These are phyloP conservation scores for Aspergillus niger DNA, from an alignment of 2,329 filamentous ascomycete genomes.

Conservation along the genomic window DNA sequence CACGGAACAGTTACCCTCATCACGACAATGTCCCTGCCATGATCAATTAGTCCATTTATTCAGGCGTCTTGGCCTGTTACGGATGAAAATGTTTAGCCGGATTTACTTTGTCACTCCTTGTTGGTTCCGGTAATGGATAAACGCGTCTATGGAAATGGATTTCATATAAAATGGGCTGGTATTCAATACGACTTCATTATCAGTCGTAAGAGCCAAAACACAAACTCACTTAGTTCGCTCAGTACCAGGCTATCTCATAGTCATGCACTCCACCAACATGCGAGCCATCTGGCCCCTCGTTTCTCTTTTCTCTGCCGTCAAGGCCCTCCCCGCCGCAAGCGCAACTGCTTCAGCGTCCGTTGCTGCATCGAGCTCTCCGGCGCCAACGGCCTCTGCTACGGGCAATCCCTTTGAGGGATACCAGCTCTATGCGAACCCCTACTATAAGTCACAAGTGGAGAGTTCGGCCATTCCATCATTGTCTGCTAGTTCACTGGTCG, in stretches of 20 bases:
- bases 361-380: constrained; percentile 19
- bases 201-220: too few species aligned
- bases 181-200: not conserved
- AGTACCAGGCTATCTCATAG: not conserved
- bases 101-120: constrained; percentile 12
- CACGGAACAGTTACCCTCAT: not conserved
- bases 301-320: constrained; percentile 21
- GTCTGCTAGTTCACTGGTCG: constrained; percentile 53
- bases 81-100: not conserved
- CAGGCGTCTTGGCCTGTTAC: not conserved
- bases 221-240: too few species aligned
- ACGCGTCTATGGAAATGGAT: not conserved
- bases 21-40: not conserved
- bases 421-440: constrained; percentile 55
- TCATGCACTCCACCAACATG: constrained; percentile 22
- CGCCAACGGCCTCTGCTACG: constrained; percentile 27
- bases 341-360: constrained; percentile 13
- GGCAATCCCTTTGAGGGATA: constrained; percentile 57
- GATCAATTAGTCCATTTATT: not conserved
- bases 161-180: not conserved
- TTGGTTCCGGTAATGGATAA: constrained; percentile 14
- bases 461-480: constrained; percentile 64
- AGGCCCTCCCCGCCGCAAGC: constrained; percentile 23
- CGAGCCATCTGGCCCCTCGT: constrained; percentile 21
- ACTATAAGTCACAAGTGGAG: constrained; percentile 56